Evolutionary conservation across 2,329 filamentous ascomycete genomes (phyloP).

Genomic region (Talaromyces albobiverticillius): DNA sequence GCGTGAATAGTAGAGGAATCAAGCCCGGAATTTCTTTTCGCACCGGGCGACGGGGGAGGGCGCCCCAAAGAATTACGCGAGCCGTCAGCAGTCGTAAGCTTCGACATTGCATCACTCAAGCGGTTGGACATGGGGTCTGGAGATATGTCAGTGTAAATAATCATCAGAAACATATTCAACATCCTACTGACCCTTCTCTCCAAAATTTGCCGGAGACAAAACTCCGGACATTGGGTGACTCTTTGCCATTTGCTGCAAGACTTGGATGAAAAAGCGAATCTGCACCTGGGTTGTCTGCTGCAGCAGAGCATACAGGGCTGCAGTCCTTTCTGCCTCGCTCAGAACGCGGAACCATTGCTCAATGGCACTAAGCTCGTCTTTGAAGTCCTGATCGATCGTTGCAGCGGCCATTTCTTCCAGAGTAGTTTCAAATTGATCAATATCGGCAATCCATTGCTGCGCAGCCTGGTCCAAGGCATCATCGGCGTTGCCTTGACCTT

Average conservation of each 20-base stretch:
- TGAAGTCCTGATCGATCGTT: constrained; percentile 98
- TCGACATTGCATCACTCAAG: constrained; percentile 93
- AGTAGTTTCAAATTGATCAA: constrained; percentile 98
- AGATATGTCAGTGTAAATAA: constrained; percentile 21
- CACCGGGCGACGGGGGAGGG: constrained; percentile 70
- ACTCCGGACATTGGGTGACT: constrained; percentile 96
- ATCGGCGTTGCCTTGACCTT: constrained; percentile 66
- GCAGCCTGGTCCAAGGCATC: constrained; percentile 91
- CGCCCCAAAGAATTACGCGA: constrained; percentile 83
- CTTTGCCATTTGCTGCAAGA: constrained; percentile 98
- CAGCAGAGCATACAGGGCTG: constrained; percentile 88
- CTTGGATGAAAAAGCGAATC: constrained; percentile 98
- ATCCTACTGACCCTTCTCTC: constrained; percentile 72
- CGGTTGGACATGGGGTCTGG: constrained; percentile 97
- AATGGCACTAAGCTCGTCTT: constrained; percentile 97
- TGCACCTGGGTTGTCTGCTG: constrained; percentile 99
- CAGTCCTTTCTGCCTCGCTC: constrained; percentile 93
- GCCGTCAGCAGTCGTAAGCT: constrained; percentile 75
- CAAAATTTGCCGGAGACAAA: constrained; percentile 87
- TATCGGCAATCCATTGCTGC: constrained; percentile 98
- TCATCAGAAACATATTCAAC: constrained; percentile 6
- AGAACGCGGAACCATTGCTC: constrained; percentile 99
- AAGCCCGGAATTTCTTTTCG: constrained; percentile 91
- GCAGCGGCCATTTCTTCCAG: constrained; percentile 98
- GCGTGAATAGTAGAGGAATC: constrained; percentile 92